phyloP scores from a whole-genome alignment of 305 asterid genomes.

The Solanum hybrid region DNA sequence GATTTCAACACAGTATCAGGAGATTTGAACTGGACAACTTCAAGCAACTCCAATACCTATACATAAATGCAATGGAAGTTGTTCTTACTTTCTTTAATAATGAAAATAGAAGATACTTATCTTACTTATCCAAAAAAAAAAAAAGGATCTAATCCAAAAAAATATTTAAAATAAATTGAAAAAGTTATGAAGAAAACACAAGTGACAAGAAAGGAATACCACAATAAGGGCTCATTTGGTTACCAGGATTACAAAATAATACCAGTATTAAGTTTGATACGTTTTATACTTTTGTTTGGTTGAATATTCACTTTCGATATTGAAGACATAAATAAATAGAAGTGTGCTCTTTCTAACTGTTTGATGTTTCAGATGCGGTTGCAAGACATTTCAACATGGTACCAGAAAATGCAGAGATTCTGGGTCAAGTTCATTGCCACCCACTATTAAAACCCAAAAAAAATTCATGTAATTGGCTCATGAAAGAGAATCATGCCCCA shows the following conservation, averaged over 20 bases:
- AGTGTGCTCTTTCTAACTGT: not conserved
- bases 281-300: not conserved
- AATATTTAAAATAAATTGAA: not conserved
- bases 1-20: conserved; percentile 60
- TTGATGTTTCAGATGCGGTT: not conserved
- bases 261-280: not conserved
- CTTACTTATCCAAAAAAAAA: not conserved
- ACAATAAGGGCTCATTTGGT: not conserved
- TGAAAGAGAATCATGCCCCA: not conserved
- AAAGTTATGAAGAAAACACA: not conserved
- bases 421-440: not conserved
- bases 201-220: not conserved
- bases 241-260: not conserved
- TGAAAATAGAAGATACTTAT: not conserved
- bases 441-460: not conserved
- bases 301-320: not conserved
- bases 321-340: not conserved
- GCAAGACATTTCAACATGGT: not conserved
- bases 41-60: conserved; percentile 84
- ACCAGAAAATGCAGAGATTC: not conserved
- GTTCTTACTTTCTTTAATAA: not conserved
- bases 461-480: not conserved
- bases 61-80: conserved; percentile 8
- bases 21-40: conserved; percentile 69
- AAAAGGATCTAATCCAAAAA: not conserved